Conservation (phyloP, 495 filamentous ascomycete genomes). For the Hyphodiscus hymeniophilus region DNA sequence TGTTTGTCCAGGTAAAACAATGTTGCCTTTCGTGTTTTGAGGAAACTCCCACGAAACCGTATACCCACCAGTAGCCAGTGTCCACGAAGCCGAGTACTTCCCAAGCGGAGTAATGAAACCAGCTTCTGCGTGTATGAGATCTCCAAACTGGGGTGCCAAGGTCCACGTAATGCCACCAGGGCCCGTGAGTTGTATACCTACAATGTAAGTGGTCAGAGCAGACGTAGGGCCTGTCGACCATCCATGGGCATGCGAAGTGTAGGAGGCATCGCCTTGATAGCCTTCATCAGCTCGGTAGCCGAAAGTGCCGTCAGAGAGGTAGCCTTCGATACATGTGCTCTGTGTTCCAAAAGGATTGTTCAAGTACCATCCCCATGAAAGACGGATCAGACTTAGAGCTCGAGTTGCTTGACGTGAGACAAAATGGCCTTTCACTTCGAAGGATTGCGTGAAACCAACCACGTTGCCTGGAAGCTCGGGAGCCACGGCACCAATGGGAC, state of each 20-base stretch:
- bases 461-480: conserved; percentile 52
- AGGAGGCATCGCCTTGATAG: conserved; percentile 40
- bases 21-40: conserved; percentile 19
- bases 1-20: conserved; percentile 25
- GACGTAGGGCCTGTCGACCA: conserved; percentile 54
- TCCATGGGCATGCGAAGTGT: conserved; percentile 47
- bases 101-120: conserved; percentile 52
- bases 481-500: conserved; percentile 47
- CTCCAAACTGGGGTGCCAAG: conserved; percentile 49
- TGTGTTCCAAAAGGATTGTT: conserved; percentile 52
- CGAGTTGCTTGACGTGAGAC: conserved; percentile 38
- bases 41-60: conserved; percentile 19
- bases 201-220: conserved; percentile 48
- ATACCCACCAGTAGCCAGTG: conserved; percentile 9
- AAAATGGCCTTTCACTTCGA: conserved; percentile 58
- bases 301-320: conserved; percentile 47
- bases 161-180: conserved; percentile 43
- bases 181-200: conserved; percentile 46
- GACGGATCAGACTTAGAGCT: conserved; percentile 54
- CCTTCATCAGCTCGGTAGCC: conserved; percentile 48
- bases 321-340: conserved; percentile 57
- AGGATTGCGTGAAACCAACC: conserved; percentile 53
- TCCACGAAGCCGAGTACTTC: conserved; percentile 33
- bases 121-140: conserved; percentile 44
- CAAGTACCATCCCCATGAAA: conserved; percentile 57